Evolutionary conservation across 192 early-diverging fungal species (phyloP).

Genomic region (Linnemannia exigua): DNA sequence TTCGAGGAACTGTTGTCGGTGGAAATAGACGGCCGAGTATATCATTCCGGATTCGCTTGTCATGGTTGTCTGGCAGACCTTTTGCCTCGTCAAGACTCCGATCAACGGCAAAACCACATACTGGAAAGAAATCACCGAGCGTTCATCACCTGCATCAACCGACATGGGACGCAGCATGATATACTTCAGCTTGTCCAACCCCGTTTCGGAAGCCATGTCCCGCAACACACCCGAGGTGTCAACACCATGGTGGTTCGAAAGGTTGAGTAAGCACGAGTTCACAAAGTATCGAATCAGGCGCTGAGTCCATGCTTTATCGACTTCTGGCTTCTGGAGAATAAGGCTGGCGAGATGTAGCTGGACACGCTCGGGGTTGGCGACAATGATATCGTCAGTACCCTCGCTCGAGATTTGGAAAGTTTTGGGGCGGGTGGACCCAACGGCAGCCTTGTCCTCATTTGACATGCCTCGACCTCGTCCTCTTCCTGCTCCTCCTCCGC

Average conservation of each 20-base stretch:
- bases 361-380: conserved; percentile 1
- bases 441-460: neutral
- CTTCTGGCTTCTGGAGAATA: conserved; percentile 9
- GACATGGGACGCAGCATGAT: conserved; percentile 41
- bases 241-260: conserved; percentile 44
- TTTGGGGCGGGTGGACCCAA: neutral
- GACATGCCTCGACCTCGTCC: neutral
- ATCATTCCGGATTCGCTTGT: conserved; percentile 40
- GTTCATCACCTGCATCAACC: conserved; percentile 27
- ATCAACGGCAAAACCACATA: conserved; percentile 55
- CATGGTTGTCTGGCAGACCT: conserved; percentile 49
- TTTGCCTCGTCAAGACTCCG: conserved; percentile 54
- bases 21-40: conserved; percentile 42
- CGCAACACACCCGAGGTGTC: conserved; percentile 44
- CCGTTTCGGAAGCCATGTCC: conserved; percentile 14
- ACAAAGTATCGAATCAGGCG: conserved; percentile 25
- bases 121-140: conserved; percentile 46
- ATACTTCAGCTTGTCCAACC: conserved; percentile 28
- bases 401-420: conserved; percentile 39
- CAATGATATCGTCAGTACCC: conserved; percentile 46
- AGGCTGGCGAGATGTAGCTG: conserved; percentile 13
- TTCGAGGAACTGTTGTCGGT: conserved; percentile 28
- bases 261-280: conserved; percentile 47
- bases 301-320: neutral
- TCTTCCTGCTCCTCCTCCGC: neutral